These are phyloP conservation scores for Trichomonascus vanleenenianus DNA, from an alignment of 805 yeast genomes.

Conservation along the genomic window DNA sequence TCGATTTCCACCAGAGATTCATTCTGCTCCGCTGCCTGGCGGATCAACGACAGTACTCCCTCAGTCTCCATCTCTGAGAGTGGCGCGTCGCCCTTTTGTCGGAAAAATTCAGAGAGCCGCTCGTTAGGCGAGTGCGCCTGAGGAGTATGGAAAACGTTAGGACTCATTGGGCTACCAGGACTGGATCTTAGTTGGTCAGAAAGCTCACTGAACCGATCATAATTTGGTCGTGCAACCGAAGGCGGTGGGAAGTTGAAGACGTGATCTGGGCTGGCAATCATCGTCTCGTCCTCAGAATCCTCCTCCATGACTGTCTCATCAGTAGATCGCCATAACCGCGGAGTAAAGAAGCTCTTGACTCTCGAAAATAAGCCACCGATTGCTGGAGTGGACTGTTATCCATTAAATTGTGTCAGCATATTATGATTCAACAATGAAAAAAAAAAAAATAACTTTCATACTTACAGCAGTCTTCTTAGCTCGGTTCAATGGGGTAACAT, in stretches of 20 bases:
- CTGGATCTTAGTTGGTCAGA: not conserved
- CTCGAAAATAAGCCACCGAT: conserved; percentile 5
- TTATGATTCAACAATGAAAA: too few species aligned
- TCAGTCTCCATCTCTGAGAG: conserved; percentile 68
- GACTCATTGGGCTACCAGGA: not conserved
- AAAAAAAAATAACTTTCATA: not conserved
- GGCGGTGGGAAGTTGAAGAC: conserved; percentile 4
- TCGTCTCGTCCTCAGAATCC: not conserved
- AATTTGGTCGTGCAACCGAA: conserved; percentile 7
- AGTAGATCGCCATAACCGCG: conserved; percentile 4
- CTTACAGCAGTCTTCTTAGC: not conserved
- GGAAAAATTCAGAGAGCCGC: conserved; percentile 59
- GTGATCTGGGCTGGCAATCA: not conserved
- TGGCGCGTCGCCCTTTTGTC: conserved; percentile 67
- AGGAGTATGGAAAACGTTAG: not conserved
- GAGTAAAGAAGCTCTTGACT: conserved; percentile 5
- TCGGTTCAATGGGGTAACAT: not conserved
- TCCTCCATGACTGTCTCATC: not conserved
- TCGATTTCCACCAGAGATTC: conserved; percentile 6
- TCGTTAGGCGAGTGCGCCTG: conserved; percentile 42
- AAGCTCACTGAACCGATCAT: conserved; percentile 1
- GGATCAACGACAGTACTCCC: conserved; percentile 39
- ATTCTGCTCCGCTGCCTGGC: conserved; percentile 10
- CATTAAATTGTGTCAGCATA: not conserved
- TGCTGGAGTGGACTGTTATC: too few species aligned